Base-by-base conservation (phyloP, 345 rosid species). In the Balakata baccata region DNA sequence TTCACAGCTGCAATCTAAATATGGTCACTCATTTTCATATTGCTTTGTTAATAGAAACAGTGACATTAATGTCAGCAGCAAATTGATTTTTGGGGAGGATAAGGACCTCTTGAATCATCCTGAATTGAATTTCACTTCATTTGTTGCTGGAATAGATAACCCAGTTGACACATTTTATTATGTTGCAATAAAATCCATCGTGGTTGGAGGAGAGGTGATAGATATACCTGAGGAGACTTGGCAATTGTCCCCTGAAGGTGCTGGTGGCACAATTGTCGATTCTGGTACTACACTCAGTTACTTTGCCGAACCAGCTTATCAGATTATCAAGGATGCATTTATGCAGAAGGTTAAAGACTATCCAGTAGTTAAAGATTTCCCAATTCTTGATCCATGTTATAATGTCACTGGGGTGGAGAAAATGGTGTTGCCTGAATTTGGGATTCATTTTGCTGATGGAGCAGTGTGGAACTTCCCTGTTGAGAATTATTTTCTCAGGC, bases 401-500 rank as follows among this genome's bases (percentile, higher is more conserved):
- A 94, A 94, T 46, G 85, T 94, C 13, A 87, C 98, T 7, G 98
- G 98, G 5, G 78, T 85, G 3, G 74, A 86, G 25, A 88, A 84
- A 14, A 37, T 82, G 29, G 87, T 88, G 56, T 68, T 94, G 60
- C 99, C 99, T 0, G 90, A 88, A 57, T 94, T 94, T 3, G 86
- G 86, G 29, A 89, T 94, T 43, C 64, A 52, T 38, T 94, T 94
- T 57, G 70, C 76, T 17, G 98, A 94, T 63, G 98, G 97, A 5
- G 98, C 92, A 0, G 74, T 88, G 38, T 94, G 99, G 99, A 86
- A 88, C 65, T 94, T 94, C 83, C 99, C 99, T 0, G 88, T 84
- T 0, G 90, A 91, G 86, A 94, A 94, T 79, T 85, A 92, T 75
- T 94, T 85, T 74, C 89, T 90, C 71, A 60, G 85, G 75, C 74